Evolutionary conservation across 805 yeast genomes (phyloP).

Genomic region (Lachancea sp.): DNA sequence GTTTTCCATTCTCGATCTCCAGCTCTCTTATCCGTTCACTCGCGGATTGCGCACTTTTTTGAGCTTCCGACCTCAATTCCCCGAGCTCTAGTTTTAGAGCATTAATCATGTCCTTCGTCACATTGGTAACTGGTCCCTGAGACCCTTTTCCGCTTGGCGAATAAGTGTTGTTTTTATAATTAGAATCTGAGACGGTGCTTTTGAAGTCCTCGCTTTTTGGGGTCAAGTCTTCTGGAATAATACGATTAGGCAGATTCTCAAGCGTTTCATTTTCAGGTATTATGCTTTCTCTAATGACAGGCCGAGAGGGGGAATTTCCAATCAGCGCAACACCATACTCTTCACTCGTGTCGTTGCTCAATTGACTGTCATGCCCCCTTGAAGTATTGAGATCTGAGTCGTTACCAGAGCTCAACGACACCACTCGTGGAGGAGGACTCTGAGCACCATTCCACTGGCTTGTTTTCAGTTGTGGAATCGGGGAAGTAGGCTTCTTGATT

Average conservation of each 20-base stretch:
- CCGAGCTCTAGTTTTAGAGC: constrained; percentile 33
- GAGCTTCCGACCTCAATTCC: constrained; percentile 38
- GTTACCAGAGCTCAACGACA: constrained; percentile 7
- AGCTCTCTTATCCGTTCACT: constrained; percentile 45
- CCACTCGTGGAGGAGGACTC: constrained; percentile 9
- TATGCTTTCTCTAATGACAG: constrained; percentile 10
- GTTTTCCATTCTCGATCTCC: constrained; percentile 34
- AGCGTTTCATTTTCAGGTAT: constrained; percentile 7
- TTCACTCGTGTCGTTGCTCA: constrained; percentile 1
- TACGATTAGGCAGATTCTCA: constrained; percentile 9
- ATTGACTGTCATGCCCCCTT: neutral
- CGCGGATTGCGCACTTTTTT: constrained; percentile 50
- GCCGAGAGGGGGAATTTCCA: constrained; percentile 19
- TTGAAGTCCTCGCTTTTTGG: neutral
- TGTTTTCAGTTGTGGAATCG: constrained; percentile 5
- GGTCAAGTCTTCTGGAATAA: constrained; percentile 5
- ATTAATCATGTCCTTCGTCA: constrained; percentile 23
- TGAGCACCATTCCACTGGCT: neutral
- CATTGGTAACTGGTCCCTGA: neutral
- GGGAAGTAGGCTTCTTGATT: constrained; percentile 6
- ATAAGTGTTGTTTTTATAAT: too few relatives aligned
- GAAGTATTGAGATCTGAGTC: constrained; percentile 5
- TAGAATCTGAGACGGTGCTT: neutral
- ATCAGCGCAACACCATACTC: constrained; percentile 14
- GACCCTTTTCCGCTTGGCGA: too few relatives aligned